Base-by-base conservation (phyloP, 1,284 basidiomycete genomes). In the Leccinum subrobustum region DNA sequence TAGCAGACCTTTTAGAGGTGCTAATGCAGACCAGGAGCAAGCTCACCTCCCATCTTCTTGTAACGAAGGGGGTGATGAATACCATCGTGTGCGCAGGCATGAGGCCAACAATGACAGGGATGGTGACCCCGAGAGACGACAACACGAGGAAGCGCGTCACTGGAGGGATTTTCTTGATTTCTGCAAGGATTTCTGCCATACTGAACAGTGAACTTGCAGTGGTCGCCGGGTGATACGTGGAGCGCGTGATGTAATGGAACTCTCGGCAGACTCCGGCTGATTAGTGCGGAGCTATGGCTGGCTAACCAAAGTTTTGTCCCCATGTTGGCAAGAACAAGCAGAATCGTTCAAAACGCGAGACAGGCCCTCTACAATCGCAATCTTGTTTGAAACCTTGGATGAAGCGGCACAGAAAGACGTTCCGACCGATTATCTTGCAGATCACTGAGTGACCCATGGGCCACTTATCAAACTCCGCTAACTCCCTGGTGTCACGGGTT, bases 161-260 rank as follows among this genome's bases (percentile, higher is more conserved):
- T 52, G 92, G 89, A 0, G 93, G 93, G 3, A 96, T 92, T 77
- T 93, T 93, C 65, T 79, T 81, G 57, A 93, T 74, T 77, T 93
- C 91, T 37, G 81, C 76, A 1, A 79, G 23, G 31, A 86, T 69
- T 23, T 77, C 74, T 52, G 69, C 63, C 71, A 72, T 42, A n/a
- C 18, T 44, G 42, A 20, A 44, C 9, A 31, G 29, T 31, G 29
- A 4, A 31, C 42, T 18, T 44, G 31, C 31, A 33, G 31, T 33
- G 16, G 37, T 39, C 16, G 8, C 29, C 29, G 29, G n/a, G 39
- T n/a, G 11, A 44, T 44, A 44, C 42, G 47, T n/a, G 18, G 29
- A 42, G 48, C 59, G 66, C 53, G 66, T 65, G 66, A 65, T 20
- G 11, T 14, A 9, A 44, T 44, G 0, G 12, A 3, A 9, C 11